Evolutionary conservation across 1,284 basidiomycete species (phyloP).

Genomic region (Afroboletus lepidellus): DNA sequence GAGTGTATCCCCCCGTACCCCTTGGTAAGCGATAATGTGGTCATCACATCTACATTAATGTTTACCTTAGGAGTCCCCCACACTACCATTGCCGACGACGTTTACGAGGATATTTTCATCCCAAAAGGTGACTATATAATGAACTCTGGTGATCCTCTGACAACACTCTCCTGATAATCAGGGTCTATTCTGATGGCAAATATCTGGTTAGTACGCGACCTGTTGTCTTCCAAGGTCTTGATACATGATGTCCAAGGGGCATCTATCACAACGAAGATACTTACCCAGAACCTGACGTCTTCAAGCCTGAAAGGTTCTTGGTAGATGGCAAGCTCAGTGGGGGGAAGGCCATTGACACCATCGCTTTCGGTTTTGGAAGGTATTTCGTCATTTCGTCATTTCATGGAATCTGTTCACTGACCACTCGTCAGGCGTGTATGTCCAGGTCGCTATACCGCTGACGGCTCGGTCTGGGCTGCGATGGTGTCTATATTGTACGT

Average conservation of each 20-base stretch:
- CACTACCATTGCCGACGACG: slow-evolving; percentile 40
- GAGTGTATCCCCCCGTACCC: slow-evolving; percentile 45
- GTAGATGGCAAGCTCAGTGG: slow-evolving; percentile 24
- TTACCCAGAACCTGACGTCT: slow-evolving; percentile 41
- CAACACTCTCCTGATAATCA: too few relatives aligned
- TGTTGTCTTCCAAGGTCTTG: not conserved
- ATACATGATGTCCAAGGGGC: slow-evolving; percentile 33
- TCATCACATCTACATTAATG: not conserved
- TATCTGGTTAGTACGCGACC: slow-evolving; percentile 37
- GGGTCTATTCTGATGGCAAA: slow-evolving; percentile 43
- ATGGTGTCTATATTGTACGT: slow-evolving; percentile 21
- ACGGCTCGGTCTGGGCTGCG: slow-evolving; percentile 24
- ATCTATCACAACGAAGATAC: slow-evolving; percentile 40
- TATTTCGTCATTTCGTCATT: slow-evolving; percentile 4
- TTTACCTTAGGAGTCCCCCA: slow-evolving; percentile 41
- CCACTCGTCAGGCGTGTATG: slow-evolving; percentile 20
- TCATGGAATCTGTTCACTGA: not conserved
- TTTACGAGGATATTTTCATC: slow-evolving; percentile 42
- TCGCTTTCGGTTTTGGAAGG: slow-evolving; percentile 47
- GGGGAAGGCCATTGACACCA: slow-evolving; percentile 33
- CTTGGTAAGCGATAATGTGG: slow-evolving; percentile 12
- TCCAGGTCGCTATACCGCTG: slow-evolving; percentile 29
- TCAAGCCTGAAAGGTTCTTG: slow-evolving; percentile 40
- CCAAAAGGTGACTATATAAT: slow-evolving; percentile 36
- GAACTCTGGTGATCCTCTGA: not conserved